Evolutionary conservation across 2,329 filamentous ascomycete genomes (phyloP).

Genomic region (Bipolaris sorokiniana): DNA sequence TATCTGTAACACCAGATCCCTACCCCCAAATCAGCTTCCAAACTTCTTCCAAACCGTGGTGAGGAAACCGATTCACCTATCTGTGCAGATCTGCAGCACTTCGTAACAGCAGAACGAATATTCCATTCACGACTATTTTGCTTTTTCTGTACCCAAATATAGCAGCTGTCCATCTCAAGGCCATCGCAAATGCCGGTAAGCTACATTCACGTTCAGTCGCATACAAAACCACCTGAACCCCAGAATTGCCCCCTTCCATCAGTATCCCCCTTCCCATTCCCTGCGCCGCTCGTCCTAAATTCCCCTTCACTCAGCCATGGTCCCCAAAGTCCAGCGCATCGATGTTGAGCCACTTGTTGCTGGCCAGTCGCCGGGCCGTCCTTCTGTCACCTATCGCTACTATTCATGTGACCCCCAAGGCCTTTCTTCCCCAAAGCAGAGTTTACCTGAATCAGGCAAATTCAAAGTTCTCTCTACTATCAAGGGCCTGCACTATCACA

Average conservation of each 20-base stretch:
- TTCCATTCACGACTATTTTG: constrained; percentile 3
- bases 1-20: constrained; percentile 33
- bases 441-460: neutral
- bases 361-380: constrained; percentile 14
- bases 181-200: constrained; percentile 41
- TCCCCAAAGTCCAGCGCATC: constrained; percentile 11
- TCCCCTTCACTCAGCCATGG: constrained; percentile 14
- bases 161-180: constrained; percentile 14
- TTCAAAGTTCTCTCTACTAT: constrained; percentile 11
- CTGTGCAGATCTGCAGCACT: neutral
- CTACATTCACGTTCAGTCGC: constrained; percentile 3
- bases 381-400: constrained; percentile 20
- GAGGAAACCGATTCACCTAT: constrained; percentile 15
- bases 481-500: constrained; percentile 35
- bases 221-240: constrained; percentile 14
- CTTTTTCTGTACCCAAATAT: constrained; percentile 19
- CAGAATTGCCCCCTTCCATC: neutral
- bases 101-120: constrained; percentile 17
- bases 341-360: constrained; percentile 20
- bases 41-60: constrained; percentile 25
- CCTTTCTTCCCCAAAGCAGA: constrained; percentile 10
- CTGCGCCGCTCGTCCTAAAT: neutral
- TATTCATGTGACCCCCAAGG: constrained; percentile 10
- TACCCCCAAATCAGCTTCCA: constrained; percentile 15
- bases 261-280: neutral